Conservation (phyloP, 148 eudicot species). For the Beta vulgaris region DNA sequence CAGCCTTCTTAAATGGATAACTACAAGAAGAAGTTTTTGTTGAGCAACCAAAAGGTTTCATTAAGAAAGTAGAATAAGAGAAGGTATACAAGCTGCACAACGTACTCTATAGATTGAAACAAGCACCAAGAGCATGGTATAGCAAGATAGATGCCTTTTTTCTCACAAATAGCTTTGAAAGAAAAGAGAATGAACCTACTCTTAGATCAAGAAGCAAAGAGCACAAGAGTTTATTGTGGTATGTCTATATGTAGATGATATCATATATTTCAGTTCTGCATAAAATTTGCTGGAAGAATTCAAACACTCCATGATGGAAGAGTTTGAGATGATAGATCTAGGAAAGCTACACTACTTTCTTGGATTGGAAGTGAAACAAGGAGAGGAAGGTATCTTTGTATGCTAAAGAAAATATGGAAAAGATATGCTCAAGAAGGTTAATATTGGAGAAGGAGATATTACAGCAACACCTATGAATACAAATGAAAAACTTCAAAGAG, state of each 20-base stretch:
- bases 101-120: background rate
- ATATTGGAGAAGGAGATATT: background rate
- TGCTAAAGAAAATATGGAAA: background rate
- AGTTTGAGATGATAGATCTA: background rate
- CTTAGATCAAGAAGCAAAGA: no score
- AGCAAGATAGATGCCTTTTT: background rate
- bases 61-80: background rate
- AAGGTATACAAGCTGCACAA: background rate
- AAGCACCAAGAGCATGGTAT: background rate
- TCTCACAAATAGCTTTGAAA: no score
- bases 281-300: background rate
- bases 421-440: background rate
- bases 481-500: background rate
- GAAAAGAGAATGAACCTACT: background rate
- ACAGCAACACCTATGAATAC: background rate
- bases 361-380: background rate
- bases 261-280: background rate
- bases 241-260: no score
- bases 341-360: no score
- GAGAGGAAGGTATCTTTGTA: background rate
- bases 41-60: constrained; percentile 4
- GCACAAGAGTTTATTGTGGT: background rate
- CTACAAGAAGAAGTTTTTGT: background rate
- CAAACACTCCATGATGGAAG: background rate
- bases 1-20: no score